These are phyloP conservation scores for Solanum bulbocastanum DNA, from an alignment of 257 asterid species.

Conservation along the genomic window DNA sequence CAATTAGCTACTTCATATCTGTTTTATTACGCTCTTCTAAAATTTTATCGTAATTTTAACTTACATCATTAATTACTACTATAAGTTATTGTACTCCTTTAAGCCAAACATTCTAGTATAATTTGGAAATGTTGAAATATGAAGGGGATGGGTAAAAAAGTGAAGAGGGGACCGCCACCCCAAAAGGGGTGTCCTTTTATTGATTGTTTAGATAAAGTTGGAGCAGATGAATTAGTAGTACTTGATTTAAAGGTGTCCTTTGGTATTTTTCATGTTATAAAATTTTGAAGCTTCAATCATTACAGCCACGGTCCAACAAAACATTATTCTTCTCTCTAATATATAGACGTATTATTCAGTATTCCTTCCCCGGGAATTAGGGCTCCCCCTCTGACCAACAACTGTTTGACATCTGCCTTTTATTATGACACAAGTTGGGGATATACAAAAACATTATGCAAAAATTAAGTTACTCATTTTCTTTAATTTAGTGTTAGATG, in stretches of 20 bases:
- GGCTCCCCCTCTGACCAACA: background rate
- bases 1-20: background rate
- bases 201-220: conserved; percentile 32
- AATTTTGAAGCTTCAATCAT: conserved; percentile 30
- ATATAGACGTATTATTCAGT: background rate
- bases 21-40: background rate
- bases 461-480: background rate
- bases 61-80: background rate
- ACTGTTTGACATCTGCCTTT: background rate
- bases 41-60: background rate
- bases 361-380: background rate
- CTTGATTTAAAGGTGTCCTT: conserved; percentile 31
- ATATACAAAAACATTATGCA: background rate
- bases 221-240: conserved; percentile 1
- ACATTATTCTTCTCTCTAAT: background rate
- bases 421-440: background rate
- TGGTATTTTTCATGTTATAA: conserved; percentile 35
- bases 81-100: background rate
- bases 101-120: background rate
- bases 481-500: background rate
- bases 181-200: background rate
- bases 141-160: background rate
- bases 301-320: conserved; percentile 54
- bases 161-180: background rate
- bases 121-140: background rate